Conservation (phyloP, 805 yeast species). For the Saccharomyces jurei region DNA sequence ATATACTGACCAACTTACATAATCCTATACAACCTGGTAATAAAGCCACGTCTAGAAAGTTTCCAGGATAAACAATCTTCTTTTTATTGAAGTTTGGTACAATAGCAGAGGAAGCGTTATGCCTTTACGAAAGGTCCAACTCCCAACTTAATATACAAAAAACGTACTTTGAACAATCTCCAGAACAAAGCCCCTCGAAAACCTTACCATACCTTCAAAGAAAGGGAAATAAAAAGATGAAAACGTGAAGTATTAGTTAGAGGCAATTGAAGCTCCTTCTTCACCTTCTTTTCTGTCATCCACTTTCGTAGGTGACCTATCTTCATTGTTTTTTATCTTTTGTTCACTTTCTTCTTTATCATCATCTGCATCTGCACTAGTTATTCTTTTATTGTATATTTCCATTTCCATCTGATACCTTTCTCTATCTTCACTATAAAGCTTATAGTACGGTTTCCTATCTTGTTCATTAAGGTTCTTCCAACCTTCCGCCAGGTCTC, state of each 20-base stretch:
- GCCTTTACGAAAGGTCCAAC: background rate
- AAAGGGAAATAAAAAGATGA: background rate
- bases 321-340: background rate
- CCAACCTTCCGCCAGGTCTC: conserved; percentile 81
- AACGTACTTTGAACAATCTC: background rate
- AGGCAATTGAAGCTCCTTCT: background rate
- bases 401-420: conserved; percentile 70
- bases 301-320: background rate
- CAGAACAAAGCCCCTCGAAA: background rate
- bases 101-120: background rate
- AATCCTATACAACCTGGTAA: background rate
- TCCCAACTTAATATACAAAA: background rate
- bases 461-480: conserved; percentile 60
- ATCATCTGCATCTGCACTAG: conserved; percentile 8
- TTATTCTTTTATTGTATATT: conserved; percentile 32
- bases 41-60: background rate
- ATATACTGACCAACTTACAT: background rate
- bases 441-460: conserved; percentile 61
- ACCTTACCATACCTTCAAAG: background rate
- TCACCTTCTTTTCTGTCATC: background rate
- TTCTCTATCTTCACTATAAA: conserved; percentile 70
- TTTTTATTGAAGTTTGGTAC: background rate
- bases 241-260: background rate
- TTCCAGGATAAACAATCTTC: background rate
- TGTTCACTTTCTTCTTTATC: conserved; percentile 9